These are phyloP conservation scores for Neckera pumila DNA, from an alignment of 225 moss, liverwort and hornwort species.

Conservation along the genomic window DNA sequence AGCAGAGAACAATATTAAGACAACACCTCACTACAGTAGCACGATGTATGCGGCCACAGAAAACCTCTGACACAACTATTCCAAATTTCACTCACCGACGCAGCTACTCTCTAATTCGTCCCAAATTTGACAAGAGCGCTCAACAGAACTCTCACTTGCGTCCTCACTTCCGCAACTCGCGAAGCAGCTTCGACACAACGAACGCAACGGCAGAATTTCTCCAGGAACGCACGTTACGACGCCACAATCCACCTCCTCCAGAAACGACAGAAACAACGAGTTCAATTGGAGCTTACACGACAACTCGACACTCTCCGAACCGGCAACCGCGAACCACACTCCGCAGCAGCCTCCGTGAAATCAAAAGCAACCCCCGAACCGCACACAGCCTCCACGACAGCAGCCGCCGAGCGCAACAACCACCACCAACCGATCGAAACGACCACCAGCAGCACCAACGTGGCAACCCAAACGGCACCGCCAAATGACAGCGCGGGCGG, in stretches of 20 bases:
- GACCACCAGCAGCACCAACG: background rate
- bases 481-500: background rate
- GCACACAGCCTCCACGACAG: background rate
- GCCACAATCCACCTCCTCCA: background rate
- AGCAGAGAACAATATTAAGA: background rate
- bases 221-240: background rate
- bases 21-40: too few species aligned
- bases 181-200: background rate
- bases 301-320: background rate
- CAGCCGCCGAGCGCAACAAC: background rate
- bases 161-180: background rate
- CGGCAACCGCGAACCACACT: background rate
- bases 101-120: background rate
- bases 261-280: background rate
- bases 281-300: background rate
- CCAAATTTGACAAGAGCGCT: background rate
- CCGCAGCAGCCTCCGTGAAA: background rate
- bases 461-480: background rate
- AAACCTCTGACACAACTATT: background rate
- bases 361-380: background rate
- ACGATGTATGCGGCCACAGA: background rate
- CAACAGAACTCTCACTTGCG: background rate
- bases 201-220: background rate
- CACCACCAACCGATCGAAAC: background rate
- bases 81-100: background rate